Evolutionary conservation across 2,329 filamentous ascomycete species (phyloP).

Genomic region (Penicillium crustosum): DNA sequence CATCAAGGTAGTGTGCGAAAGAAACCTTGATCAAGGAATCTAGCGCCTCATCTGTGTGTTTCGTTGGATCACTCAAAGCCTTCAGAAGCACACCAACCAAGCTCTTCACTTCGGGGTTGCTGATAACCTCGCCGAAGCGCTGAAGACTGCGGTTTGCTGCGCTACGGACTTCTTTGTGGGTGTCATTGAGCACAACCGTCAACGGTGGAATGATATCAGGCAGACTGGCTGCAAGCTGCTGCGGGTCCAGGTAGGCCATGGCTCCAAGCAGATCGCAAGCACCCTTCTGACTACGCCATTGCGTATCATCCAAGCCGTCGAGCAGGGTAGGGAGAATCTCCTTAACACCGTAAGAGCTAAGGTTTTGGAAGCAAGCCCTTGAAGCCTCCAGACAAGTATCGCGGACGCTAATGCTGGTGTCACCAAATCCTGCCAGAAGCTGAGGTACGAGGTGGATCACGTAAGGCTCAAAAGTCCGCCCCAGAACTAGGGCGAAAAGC

Average conservation of each 20-base stretch:
- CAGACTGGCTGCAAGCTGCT: constrained; percentile 86
- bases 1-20: constrained; percentile 97
- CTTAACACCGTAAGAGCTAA: constrained; percentile 96
- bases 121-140: constrained; percentile 97
- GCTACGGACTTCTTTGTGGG: constrained; percentile 91
- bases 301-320: constrained; percentile 86
- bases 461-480: constrained; percentile 90
- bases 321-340: constrained; percentile 88
- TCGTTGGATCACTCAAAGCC: constrained; percentile 94
- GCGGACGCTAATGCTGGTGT: constrained; percentile 82
- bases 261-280: constrained; percentile 94
- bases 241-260: constrained; percentile 97
- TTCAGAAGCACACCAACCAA: constrained; percentile 90
- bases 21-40: constrained; percentile 97
- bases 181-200: constrained; percentile 92
- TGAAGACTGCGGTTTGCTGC: constrained; percentile 95
- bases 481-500: constrained; percentile 80
- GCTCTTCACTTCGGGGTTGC: constrained; percentile 93
- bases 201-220: constrained; percentile 96
- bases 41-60: constrained; percentile 91
- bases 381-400: constrained; percentile 90
- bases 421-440: constrained; percentile 83
- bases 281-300: constrained; percentile 98
- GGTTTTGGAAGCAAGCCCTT: constrained; percentile 87
- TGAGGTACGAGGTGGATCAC: constrained; percentile 94